Base-by-base conservation (phyloP, 768 basidiomycete species). In the Floccularia luteovirens region DNA sequence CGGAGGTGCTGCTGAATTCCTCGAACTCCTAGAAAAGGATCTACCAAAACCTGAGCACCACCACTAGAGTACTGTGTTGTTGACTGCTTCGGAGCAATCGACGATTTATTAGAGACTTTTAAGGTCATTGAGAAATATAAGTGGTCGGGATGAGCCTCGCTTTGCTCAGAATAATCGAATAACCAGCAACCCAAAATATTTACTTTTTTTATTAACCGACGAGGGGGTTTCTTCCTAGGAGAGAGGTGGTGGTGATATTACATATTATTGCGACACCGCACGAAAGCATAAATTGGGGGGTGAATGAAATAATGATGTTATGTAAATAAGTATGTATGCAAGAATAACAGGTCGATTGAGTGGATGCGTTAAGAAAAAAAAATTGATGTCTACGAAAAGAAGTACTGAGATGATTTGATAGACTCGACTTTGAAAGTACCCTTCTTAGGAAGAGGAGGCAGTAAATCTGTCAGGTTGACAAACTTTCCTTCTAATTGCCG, bases 321-420 rank as follows among this genome's bases (percentile, higher is more conserved):
- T 34, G 27, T 7, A 34, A 19, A 17, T 7, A 19, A 7, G 6
- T 6, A 17, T 8, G 32, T 7, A 34, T 34, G 32, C 32, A 34
- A 34, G 8, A 19, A 34, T 6, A 34, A 19, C 32, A 34, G 32
- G 16, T n/a, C n/a, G n/a, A n/a, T 7, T 7, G 6, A 34, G 16
- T 17, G 20, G 8, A 34, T 17, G 32, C n/a, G 20, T 34, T 14
- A 34, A 17, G 7, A 34, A 34, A 17, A 34, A 7, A 14, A 30
- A 30, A 14, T 30, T 30, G 7, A 10, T 22, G 30, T 48, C 62
- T 75, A 96, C 31, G 92, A 93, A 73, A 97, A 98, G 75, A 98
- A 98, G 62, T 97, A 98, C 25, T 72, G 69, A 31, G 85, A 89
- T 42, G 77, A 61, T 57, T 83, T 83, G 62, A 97, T 92, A 44